A percentile compares a stretch with the other conserved stretches of the same genome.
Evolutionary conservation across 768 basidiomycete genomes (phyloP).

Genomic region (Chiua virens): DNA sequence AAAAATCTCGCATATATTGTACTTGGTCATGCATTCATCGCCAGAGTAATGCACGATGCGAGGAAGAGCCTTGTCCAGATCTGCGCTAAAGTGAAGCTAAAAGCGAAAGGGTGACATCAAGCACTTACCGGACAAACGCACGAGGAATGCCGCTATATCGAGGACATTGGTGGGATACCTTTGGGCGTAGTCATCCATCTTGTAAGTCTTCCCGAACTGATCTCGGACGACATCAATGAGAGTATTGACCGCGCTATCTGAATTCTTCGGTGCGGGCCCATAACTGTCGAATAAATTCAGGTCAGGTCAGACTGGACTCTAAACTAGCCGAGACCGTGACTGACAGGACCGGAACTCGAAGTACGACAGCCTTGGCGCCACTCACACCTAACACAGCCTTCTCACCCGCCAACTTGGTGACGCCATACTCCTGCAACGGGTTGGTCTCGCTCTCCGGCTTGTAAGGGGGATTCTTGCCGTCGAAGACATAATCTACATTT

Average conservation of each 20-base stretch:
- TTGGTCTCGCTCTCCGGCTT: slow-evolving; percentile 68
- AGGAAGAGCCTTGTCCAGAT: slow-evolving; percentile 29
- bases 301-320: background rate
- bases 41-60: slow-evolving; percentile 85
- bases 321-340: slow-evolving; percentile 19
- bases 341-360: slow-evolving; percentile 89
- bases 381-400: slow-evolving; percentile 62
- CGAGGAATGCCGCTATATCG: slow-evolving; percentile 85
- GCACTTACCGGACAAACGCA: slow-evolving; percentile 65
- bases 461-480: slow-evolving; percentile 92
- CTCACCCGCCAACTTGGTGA: slow-evolving; percentile 88
- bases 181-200: slow-evolving; percentile 94
- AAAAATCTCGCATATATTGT: slow-evolving; percentile 85
- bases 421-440: slow-evolving; percentile 87
- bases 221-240: slow-evolving; percentile 85
- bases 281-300: slow-evolving; percentile 53
- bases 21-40: slow-evolving; percentile 85
- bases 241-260: slow-evolving; percentile 88
- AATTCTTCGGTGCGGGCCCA: slow-evolving; percentile 80
- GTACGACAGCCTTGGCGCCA: slow-evolving; percentile 60
- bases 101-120: background rate
- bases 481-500: slow-evolving; percentile 87
- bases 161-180: slow-evolving; percentile 90
- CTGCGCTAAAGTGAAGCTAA: slow-evolving; percentile 22
- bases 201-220: slow-evolving; percentile 84